Evolutionary conservation across 108 stramenopile genomes (phyloP).

Genomic region (Nitzschia sp.): DNA sequence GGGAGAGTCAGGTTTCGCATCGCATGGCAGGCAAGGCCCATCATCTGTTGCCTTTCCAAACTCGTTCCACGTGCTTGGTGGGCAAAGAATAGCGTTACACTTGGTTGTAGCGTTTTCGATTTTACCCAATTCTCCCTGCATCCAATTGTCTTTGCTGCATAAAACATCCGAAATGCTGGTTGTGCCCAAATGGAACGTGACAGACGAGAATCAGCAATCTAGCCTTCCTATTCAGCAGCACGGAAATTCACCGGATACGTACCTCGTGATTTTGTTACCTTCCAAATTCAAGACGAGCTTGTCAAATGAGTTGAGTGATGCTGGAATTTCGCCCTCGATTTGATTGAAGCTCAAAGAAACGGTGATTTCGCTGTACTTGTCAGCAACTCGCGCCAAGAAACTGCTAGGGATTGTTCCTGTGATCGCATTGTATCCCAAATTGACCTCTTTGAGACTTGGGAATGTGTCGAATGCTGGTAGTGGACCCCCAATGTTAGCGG

Average conservation of each 20-base stretch:
- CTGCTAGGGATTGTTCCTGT: slow-evolving; percentile 34
- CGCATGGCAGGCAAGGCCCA: slow-evolving; percentile 40
- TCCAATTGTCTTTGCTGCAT: slow-evolving; percentile 52
- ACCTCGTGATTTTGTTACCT: slow-evolving; percentile 40
- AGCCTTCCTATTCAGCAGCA: slow-evolving; percentile 29
- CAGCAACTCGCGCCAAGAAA: slow-evolving; percentile 21
- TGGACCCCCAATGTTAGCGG: slow-evolving; percentile 13
- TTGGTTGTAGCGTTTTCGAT: slow-evolving; percentile 24
- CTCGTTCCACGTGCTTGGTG: slow-evolving; percentile 67
- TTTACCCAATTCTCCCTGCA: slow-evolving; percentile 54
- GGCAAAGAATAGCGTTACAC: slow-evolving; percentile 81
- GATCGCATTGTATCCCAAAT: slow-evolving; percentile 31
- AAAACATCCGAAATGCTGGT: slow-evolving; percentile 22
- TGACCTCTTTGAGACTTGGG: slow-evolving; percentile 21
- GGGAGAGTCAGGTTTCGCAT: background rate
- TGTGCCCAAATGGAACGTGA: background rate
- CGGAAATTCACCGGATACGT: slow-evolving; percentile 6
- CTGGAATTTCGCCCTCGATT: slow-evolving; percentile 47
- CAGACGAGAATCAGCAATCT: slow-evolving; percentile 14
- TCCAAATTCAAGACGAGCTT: slow-evolving; percentile 30
- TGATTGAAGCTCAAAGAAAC: slow-evolving; percentile 40
- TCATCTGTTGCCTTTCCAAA: slow-evolving; percentile 55
- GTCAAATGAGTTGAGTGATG: slow-evolving; percentile 36
- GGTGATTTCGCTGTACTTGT: slow-evolving; percentile 38
- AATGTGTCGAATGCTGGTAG: slow-evolving; percentile 30